Evolutionary conservation across 2,329 filamentous ascomycete genomes (phyloP), one percentile per base, ranked within the genome.

Genomic region (Trichoderma sp.): DNA sequence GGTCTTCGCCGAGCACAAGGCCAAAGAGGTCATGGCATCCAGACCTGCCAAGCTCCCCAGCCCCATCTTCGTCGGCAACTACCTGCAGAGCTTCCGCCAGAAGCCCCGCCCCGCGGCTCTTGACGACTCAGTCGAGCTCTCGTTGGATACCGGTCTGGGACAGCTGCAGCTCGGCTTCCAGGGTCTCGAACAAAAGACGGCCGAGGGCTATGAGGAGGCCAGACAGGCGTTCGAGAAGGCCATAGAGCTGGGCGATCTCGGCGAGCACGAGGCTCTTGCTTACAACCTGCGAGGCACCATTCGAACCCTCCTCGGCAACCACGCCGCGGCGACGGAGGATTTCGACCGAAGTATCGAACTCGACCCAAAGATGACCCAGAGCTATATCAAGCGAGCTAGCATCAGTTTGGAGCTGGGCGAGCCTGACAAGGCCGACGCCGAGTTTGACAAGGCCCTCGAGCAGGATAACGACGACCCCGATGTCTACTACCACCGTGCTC

Each of bases 241-340:
- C 0, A 81, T 98, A 65, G 92, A 97, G 81, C 83, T 94, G 40
- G 91, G 90, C 53, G 91, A 92, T 53, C 87, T 97, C 21, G 94
- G 86, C 59, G 89, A 94, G 73, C 88, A 92, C 76, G 94, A 97
- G 82, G 94, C 94, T 4, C 89, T 97, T 74, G 96, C 95, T 16
- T 93, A 97, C 82, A 99, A 98, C 85, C 91, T 97, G 89, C 92
- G 95, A 68, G 96, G 95, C 71, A 99, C 96, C 40, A 98, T 98
- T 85, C 90, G 91, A 78, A 98, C 97, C 78, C 87, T 99, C 71
- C 90, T 92, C 73, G 96, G 96, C 70, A 93, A 97, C 79, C 94
- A 95, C 75, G 86, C 91, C 65, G 88, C 91, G 71, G 96, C 96
- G 4, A 85, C 97, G 73, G 83, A 86, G 52, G 96, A 98, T 78